These are phyloP conservation scores for Sphaerosporella brunnea DNA, from an alignment of 495 filamentous ascomycete species.

Conservation along the genomic window DNA sequence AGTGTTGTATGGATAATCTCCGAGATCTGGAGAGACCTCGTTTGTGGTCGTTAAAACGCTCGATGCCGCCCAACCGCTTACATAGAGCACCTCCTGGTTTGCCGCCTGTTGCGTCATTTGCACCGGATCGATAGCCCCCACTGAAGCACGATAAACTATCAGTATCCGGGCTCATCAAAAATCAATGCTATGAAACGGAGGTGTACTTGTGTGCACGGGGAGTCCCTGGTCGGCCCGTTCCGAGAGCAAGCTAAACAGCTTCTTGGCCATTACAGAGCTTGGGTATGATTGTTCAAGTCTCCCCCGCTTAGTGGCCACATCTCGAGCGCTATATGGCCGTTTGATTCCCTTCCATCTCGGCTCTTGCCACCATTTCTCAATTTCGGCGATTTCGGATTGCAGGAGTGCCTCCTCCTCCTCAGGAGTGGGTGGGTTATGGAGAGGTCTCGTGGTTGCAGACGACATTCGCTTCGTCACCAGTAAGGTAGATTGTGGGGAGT, in stretches of 20 bases:
- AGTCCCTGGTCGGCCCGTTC: conserved; percentile 55
- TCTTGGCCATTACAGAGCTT: conserved; percentile 79
- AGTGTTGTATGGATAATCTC: conserved; percentile 97
- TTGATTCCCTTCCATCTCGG: conserved; percentile 76
- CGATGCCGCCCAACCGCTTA: conserved; percentile 94
- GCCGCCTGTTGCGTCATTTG: conserved; percentile 98
- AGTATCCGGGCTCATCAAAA: too few species aligned
- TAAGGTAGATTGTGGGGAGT: conserved; percentile 5
- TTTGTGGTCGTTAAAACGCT: conserved; percentile 83
- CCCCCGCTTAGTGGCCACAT: conserved; percentile 84
- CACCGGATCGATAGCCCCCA: conserved; percentile 94
- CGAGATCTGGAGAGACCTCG: conserved; percentile 92
- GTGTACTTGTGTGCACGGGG: conserved; percentile 76
- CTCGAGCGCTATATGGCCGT: conserved; percentile 73
- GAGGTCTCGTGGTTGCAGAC: conserved; percentile 5
- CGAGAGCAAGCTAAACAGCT: conserved; percentile 75
- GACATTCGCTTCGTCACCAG: conserved; percentile 14
- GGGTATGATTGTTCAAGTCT: conserved; percentile 73
- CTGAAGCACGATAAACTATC: too few species aligned
- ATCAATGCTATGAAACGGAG: neutral
- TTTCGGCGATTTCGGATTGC: conserved; percentile 58
- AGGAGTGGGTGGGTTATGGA: conserved; percentile 14
- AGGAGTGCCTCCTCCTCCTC: conserved; percentile 66
- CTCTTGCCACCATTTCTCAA: conserved; percentile 72
- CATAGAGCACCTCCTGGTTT: conserved; percentile 87